phyloP scores from a whole-genome alignment of 768 basidiomycete genomes.

The Serendipita sp. region DNA sequence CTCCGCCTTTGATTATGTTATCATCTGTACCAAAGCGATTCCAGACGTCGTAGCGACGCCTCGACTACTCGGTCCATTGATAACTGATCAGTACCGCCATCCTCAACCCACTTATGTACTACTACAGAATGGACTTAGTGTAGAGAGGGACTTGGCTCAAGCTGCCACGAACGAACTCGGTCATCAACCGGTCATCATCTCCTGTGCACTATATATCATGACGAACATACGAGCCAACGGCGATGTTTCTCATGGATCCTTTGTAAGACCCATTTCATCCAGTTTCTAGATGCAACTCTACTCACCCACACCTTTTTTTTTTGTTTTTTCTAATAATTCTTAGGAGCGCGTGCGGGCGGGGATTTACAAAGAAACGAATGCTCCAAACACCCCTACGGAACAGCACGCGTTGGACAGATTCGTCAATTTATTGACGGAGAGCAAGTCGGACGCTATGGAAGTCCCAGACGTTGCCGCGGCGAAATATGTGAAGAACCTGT shows the following conservation, averaged over 20 bases:
- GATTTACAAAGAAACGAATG: background rate
- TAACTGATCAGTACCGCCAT: background rate
- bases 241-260: constrained; percentile 21
- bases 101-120: constrained; percentile 23
- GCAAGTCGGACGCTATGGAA: background rate
- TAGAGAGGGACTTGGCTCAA: constrained; percentile 50
- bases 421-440: background rate
- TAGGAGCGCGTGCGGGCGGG: background rate
- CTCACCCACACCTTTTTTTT: background rate
- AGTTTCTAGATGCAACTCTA: no score
- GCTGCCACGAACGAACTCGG: constrained; percentile 22
- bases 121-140: constrained; percentile 57
- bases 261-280: background rate
- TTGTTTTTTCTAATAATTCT: background rate
- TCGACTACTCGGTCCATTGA: background rate
- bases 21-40: background rate
- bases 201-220: constrained; percentile 38
- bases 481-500: background rate
- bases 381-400: background rate
- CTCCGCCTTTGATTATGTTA: background rate
- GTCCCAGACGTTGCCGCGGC: background rate
- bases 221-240: constrained; percentile 31
- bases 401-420: background rate
- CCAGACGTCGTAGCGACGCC: background rate
- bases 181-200: constrained; percentile 38